phyloP scores from a whole-genome alignment of 768 basidiomycete genomes.

The Serendipita sp. region DNA sequence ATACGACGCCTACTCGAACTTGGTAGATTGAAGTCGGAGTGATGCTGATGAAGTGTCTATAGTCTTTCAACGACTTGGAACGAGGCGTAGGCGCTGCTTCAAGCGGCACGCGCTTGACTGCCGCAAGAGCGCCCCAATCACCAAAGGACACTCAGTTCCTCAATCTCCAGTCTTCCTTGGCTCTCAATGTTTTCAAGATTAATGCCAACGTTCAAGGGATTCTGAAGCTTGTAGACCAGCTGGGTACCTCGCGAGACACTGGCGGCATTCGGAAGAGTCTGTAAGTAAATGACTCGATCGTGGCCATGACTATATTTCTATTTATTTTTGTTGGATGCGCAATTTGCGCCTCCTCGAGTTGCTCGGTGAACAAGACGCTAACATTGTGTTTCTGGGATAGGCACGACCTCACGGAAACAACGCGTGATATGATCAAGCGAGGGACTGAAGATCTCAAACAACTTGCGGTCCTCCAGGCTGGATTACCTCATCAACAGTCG shows the following conservation, averaged over 20 bases:
- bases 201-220: slow-evolving; percentile 95
- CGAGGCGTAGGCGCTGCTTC: not conserved
- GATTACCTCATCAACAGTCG: slow-evolving; percentile 60
- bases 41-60: not conserved
- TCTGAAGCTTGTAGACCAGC: slow-evolving; percentile 86
- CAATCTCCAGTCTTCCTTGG: slow-evolving; percentile 60
- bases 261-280: slow-evolving; percentile 64
- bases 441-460: slow-evolving; percentile 89
- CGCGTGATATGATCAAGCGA: slow-evolving; percentile 87
- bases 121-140: slow-evolving; percentile 22
- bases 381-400: slow-evolving; percentile 27
- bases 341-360: not conserved
- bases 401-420: slow-evolving; percentile 87
- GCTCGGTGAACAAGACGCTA: not conserved
- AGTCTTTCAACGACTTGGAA: slow-evolving; percentile 7
- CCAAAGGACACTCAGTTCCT: slow-evolving; percentile 61
- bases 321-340: not conserved
- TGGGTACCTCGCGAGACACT: slow-evolving; percentile 74
- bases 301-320: not conserved
- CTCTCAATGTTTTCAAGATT: slow-evolving; percentile 96
- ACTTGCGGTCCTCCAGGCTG: slow-evolving; percentile 49
- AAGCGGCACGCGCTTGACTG: not conserved
- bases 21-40: too few species aligned
- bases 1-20: too few species aligned
- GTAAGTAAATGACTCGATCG: slow-evolving; percentile 34